Evolutionary conservation across 176 grass and related monocot species (phyloP).

Genomic region (Miscanthus lutarioriparius): DNA sequence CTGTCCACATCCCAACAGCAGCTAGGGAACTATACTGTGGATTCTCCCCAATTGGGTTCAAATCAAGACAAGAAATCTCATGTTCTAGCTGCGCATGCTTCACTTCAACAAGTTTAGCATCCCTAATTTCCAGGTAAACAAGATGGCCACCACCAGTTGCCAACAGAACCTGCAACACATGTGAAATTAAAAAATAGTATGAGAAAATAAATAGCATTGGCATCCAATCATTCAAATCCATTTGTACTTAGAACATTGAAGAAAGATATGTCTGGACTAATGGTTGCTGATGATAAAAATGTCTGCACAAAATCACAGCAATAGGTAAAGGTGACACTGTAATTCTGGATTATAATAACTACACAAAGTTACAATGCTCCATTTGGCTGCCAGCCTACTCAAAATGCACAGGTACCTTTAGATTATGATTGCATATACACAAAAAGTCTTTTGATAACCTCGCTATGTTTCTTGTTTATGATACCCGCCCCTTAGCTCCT

Average conservation of each 20-base stretch:
- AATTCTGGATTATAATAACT: not conserved
- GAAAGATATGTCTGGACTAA: not conserved
- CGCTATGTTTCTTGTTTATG: not conserved
- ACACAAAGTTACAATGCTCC: not conserved
- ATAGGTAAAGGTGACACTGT: not conserved
- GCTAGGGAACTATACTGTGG: slow-evolving; percentile 73
- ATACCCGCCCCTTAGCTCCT: not conserved
- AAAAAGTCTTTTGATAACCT: not conserved
- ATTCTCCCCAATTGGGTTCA: slow-evolving; percentile 78
- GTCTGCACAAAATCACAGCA: not conserved
- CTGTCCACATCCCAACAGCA: slow-evolving; percentile 98
- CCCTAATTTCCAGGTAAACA: slow-evolving; percentile 90
- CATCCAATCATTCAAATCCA: slow-evolving; percentile 13
- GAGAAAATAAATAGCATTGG: not conserved
- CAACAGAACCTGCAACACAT: slow-evolving; percentile 73
- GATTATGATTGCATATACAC: not conserved
- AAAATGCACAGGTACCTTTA: not conserved
- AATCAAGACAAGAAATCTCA: slow-evolving; percentile 90
- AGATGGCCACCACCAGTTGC: slow-evolving; percentile 96
- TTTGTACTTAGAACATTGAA: not conserved
- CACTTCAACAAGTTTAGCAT: slow-evolving; percentile 77
- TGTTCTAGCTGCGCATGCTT: slow-evolving; percentile 90
- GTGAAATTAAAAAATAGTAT: not conserved
- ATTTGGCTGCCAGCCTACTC: not conserved
- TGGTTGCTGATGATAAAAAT: not conserved